Evolutionary conservation across 371 early-diverging fungal species (phyloP).

Genomic region (Homolaphlyctis polyrhiza): DNA sequence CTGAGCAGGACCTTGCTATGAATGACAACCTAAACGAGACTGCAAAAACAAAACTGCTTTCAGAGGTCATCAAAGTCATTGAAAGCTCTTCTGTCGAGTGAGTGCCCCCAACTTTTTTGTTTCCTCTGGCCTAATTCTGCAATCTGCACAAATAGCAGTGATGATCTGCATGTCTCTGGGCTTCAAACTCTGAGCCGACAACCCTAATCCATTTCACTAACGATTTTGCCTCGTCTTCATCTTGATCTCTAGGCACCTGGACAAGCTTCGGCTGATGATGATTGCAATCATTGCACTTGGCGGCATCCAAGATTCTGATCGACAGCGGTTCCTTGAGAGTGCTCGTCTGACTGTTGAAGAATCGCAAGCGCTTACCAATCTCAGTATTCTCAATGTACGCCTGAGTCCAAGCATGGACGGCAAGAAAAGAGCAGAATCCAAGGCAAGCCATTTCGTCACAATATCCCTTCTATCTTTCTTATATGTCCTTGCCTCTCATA

Average conservation of each 20-base stretch:
- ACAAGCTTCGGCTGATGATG: slow-evolving; percentile 84
- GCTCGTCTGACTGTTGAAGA: slow-evolving; percentile 71
- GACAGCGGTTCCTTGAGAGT: slow-evolving; percentile 62
- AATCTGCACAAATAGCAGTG: too few relatives aligned
- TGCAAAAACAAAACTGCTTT: not conserved
- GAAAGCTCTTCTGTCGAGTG: slow-evolving; percentile 1
- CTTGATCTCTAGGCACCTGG: slow-evolving; percentile 40
- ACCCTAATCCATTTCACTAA: too few relatives aligned
- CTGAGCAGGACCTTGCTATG: slow-evolving; percentile 58
- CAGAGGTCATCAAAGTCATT: not conserved
- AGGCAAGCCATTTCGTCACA: not conserved
- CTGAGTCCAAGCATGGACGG: slow-evolving; percentile 27
- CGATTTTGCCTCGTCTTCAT: too few relatives aligned
- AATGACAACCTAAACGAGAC: not conserved
- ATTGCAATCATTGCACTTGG: slow-evolving; percentile 74
- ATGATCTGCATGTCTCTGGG: too few relatives aligned
- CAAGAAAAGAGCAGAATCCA: not conserved
- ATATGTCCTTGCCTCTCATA: too few relatives aligned
- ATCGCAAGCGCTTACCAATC: slow-evolving; percentile 73
- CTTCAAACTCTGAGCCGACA: too few relatives aligned
- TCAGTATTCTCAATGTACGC: slow-evolving; percentile 63
- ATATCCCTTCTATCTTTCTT: too few relatives aligned
- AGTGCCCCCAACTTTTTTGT: too few relatives aligned
- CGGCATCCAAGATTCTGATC: slow-evolving; percentile 60
- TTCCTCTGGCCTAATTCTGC: too few relatives aligned